Evolutionary conservation across 225 moss, liverwort and hornwort species (phyloP), one percentile per base, ranked within the genome.

Genomic region (Physcomitrium patens): DNA sequence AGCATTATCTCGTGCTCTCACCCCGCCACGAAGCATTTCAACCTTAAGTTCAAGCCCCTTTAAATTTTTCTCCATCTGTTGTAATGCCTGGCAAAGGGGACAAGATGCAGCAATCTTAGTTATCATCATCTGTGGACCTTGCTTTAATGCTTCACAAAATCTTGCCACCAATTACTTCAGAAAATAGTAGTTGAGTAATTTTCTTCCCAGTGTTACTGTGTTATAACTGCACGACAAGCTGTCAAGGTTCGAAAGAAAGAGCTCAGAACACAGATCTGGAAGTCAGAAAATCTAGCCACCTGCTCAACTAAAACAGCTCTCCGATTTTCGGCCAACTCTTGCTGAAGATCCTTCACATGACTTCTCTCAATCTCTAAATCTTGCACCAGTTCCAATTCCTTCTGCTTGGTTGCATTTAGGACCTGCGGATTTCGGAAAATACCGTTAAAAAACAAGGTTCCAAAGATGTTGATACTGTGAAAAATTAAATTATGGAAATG

Each of bases 11-110:
- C 94, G 82, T 71, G 86, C 91, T 82, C 72, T 87, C 52, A 92
- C 82, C 84, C 92, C 94, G 60, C 84, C 91, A 64, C 91, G 89
- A 37, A 95, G 92, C 77, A 83, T 77, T 64, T 92, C 86, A 65
- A 89, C 84, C 80, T 92, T 91, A 67, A 79, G 49, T 50, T 83
- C 79, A 18, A 82, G 56, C 69, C 84, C 88, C 66, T 81, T 84
- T 41, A 86, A 65, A 70, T 78, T 79, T 75, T 86, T 91, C 75
- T 95, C 89, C 86, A 76, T 85, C 64, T 86, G 91, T 70, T 70
- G 86, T 68, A 91, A 70, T 68, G 87, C 77, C 94, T 92, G 79
- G 62, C 61, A 26, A 68, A 59, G 45, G 60, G 49, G 46, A 65
- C 18, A 74, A 45, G 54, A 77, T 15, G 67, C 55, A 67, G 31